Percentiles rank a stretch among this genome's conserved stretches.
Conservation (phyloP, 192 early-diverging fungal species). For the Chytriomyces sp. region DNA sequence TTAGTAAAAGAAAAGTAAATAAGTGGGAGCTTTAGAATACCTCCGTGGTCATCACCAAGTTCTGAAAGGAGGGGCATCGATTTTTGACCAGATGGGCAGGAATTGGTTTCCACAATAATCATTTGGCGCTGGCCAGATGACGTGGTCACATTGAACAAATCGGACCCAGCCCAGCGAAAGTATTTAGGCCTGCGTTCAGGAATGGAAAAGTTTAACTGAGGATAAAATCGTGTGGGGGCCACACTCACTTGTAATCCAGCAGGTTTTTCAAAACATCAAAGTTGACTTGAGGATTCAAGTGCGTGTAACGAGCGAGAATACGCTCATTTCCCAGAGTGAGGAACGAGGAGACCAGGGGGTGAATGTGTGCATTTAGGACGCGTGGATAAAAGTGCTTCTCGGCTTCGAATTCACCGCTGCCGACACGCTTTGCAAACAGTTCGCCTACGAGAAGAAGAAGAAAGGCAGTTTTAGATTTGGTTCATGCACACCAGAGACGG, state of each 20-base stretch:
- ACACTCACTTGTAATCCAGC: constrained; percentile 48
- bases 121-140: constrained; percentile 83
- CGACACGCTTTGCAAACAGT: constrained; percentile 38
- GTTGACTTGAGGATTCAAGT: constrained; percentile 83
- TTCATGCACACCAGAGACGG: no score
- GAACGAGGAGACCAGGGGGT: constrained; percentile 84
- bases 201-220: not conserved
- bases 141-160: constrained; percentile 81
- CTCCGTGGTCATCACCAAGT: constrained; percentile 69
- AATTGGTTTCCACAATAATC: constrained; percentile 92
- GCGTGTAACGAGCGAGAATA: constrained; percentile 85
- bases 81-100: constrained; percentile 88
- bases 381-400: constrained; percentile 88
- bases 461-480: no score
- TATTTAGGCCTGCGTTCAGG: constrained; percentile 60
- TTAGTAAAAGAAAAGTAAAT: constrained; percentile 55
- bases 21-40: constrained; percentile 62
- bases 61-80: constrained; percentile 88
- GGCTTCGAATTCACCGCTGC: constrained; percentile 74
- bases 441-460: constrained; percentile 14
- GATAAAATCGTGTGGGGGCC: not conserved
- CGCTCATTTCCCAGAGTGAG: constrained; percentile 85
- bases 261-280: constrained; percentile 63
- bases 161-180: constrained; percentile 88
- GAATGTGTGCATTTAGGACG: constrained; percentile 86